phyloP scores from a whole-genome alignment of 1,284 basidiomycete species.

The Trametes versicolor region DNA sequence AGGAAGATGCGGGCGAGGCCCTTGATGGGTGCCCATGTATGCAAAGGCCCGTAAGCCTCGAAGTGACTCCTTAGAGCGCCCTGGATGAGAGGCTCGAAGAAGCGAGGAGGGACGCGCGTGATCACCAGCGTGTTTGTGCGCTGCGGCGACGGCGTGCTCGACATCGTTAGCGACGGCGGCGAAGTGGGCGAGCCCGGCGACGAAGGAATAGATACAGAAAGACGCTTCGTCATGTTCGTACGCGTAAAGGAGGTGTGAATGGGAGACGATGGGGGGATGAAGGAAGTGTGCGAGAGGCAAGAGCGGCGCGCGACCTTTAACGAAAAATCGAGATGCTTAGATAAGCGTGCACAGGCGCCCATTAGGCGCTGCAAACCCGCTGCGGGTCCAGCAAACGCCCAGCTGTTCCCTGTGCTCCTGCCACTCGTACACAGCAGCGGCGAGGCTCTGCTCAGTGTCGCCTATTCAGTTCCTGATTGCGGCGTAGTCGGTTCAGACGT shows the following conservation, averaged over 20 bases:
- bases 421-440: neutral
- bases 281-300: constrained; percentile 11
- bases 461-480: neutral
- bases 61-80: constrained; percentile 78
- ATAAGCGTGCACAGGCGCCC: constrained; percentile 20
- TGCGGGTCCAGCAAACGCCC: neutral
- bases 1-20: constrained; percentile 84
- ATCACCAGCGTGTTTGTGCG: constrained; percentile 50
- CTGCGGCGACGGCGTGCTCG: constrained; percentile 37
- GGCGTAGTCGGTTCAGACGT: neutral
- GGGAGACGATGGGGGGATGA: constrained; percentile 5
- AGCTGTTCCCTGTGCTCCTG: neutral
- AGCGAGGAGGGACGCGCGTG: constrained; percentile 50
- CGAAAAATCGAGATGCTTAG: constrained; percentile 29
- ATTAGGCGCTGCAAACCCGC: neutral
- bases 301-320: constrained; percentile 18
- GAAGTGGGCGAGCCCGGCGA: constrained; percentile 31
- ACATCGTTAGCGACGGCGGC: constrained; percentile 38
- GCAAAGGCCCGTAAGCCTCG: constrained; percentile 75
- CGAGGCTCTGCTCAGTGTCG: constrained; percentile 5
- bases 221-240: constrained; percentile 27
- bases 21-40: constrained; percentile 88
- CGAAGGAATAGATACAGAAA: constrained; percentile 34
- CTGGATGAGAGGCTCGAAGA: constrained; percentile 74
- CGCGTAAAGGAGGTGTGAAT: constrained; percentile 3